phyloP scores from a whole-genome alignment of 1,284 basidiomycete species.

The Pyrrhoderma noxium region DNA sequence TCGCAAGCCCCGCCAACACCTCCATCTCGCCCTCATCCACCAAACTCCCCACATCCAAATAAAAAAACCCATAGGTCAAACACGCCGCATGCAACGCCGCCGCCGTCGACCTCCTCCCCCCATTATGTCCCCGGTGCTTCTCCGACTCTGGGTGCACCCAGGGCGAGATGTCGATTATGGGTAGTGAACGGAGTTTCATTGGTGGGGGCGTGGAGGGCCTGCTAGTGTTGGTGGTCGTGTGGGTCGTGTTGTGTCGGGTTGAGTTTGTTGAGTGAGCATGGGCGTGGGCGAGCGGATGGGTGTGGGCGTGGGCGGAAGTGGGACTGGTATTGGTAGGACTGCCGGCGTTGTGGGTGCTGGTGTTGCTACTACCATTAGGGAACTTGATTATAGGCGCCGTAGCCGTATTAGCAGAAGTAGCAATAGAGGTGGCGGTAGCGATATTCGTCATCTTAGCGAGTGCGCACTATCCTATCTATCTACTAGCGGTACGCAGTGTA shows the following conservation, averaged over 20 bases:
- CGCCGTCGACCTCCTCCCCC: conserved; percentile 40
- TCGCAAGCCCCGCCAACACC: conserved; percentile 54
- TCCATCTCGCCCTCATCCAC: conserved; percentile 43
- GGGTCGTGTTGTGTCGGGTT: neutral
- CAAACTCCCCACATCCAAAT: conserved; percentile 62
- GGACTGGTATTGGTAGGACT: neutral
- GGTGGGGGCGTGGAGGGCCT: neutral
- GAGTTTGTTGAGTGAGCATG: neutral
- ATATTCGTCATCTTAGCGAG: neutral
- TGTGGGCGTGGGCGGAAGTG: neutral
- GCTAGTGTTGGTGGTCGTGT: neutral
- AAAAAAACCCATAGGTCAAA: conserved; percentile 79
- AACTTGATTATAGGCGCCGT: neutral
- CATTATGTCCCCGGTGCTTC: conserved; percentile 35
- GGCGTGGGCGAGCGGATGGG: neutral
- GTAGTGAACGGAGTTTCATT: conserved; percentile 28
- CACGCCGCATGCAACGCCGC: conserved; percentile 67
- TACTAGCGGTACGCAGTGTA: no score
- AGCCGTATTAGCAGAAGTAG: no score
- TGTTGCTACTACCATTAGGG: neutral
- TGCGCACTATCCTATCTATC: no score
- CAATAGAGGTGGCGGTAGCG: neutral
- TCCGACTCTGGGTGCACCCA: conserved; percentile 14
- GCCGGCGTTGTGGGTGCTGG: neutral
- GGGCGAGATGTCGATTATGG: conserved; percentile 34